Evolutionary conservation across 805 yeast genomes (phyloP).

Genomic region (Peterozyma xylosa): DNA sequence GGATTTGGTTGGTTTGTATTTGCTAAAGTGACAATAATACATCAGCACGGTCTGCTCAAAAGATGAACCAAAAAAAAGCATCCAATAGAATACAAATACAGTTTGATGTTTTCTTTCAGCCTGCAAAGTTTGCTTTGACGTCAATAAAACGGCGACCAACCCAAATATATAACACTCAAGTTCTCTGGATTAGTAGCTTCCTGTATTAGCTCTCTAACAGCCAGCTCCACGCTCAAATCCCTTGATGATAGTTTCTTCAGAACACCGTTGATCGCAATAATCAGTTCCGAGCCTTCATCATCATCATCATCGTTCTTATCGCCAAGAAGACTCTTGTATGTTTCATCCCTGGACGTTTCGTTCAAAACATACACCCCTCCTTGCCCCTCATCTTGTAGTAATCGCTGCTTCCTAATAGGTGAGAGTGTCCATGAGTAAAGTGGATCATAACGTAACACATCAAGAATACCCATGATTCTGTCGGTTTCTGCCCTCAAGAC

Average conservation of each 20-base stretch:
- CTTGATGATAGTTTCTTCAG: slow-evolving; percentile 57
- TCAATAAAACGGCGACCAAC: slow-evolving; percentile 76
- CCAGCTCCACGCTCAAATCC: slow-evolving; percentile 75
- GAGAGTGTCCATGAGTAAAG: slow-evolving; percentile 87
- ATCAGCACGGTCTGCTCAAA: background rate
- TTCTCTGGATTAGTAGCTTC: slow-evolving; percentile 67
- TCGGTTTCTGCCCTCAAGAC: slow-evolving; percentile 60
- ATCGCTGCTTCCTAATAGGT: slow-evolving; percentile 51
- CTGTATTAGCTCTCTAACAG: slow-evolving; percentile 69
- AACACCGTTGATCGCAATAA: slow-evolving; percentile 68
- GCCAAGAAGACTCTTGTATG: slow-evolving; percentile 12
- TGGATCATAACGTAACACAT: slow-evolving; percentile 88
- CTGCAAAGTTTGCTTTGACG: too few species aligned
- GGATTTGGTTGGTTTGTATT: too few species aligned
- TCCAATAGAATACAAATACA: too few species aligned
- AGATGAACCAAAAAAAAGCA: too few species aligned
- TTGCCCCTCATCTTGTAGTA: slow-evolving; percentile 32
- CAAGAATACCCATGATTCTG: slow-evolving; percentile 72
- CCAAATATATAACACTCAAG: slow-evolving; percentile 68
- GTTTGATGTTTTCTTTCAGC: too few species aligned
- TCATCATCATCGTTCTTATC: background rate
- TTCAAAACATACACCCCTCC: slow-evolving; percentile 7
- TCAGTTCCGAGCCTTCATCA: slow-evolving; percentile 62
- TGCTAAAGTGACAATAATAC: background rate
- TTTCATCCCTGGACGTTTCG: slow-evolving; percentile 10